Percentiles rank a stretch among this genome's conserved stretches.
These are phyloP conservation scores for Canavalia gladiata DNA, from an alignment of 306 rosid genomes.

Conservation along the genomic window DNA sequence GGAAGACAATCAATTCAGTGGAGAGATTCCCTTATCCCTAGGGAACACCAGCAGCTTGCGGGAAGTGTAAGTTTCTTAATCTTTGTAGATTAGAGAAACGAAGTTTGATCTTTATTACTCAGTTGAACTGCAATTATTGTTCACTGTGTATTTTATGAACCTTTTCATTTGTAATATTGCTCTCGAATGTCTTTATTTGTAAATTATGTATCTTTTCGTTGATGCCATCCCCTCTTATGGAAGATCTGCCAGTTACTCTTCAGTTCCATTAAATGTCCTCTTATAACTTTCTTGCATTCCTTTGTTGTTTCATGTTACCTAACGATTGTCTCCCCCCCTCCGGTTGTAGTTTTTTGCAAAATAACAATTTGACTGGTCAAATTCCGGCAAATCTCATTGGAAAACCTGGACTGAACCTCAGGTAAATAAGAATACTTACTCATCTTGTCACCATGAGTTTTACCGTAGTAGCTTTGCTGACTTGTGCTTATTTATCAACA, in stretches of 20 bases:
- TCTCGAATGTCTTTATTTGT: background rate
- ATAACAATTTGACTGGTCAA: conserved; percentile 86
- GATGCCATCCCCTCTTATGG: background rate
- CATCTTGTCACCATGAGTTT: conserved; percentile 19
- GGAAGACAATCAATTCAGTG: conserved; percentile 83
- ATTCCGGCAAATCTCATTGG: conserved; percentile 74
- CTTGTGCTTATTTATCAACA: conserved; percentile 54
- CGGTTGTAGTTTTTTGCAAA: conserved; percentile 79
- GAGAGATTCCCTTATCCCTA: conserved; percentile 82
- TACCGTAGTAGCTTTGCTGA: conserved; percentile 44
- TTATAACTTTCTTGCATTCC: conserved; percentile 14
- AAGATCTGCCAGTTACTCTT: conserved; percentile 30
- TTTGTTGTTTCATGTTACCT: conserved; percentile 40
- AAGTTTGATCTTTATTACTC: conserved; percentile 18
- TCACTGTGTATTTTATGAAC: background rate
- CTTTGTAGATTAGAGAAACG: background rate
- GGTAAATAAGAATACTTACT: conserved; percentile 55
- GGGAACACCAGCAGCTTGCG: conserved; percentile 68
- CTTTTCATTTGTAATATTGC: background rate
- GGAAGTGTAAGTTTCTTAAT: conserved; percentile 72
- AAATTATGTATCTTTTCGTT: background rate
- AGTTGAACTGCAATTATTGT: background rate
- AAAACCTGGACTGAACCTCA: conserved; percentile 66
- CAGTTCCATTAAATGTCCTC: conserved; percentile 12
- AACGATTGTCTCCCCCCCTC: conserved; percentile 48